These are phyloP conservation scores for Krasilnikovozyma curviuscula DNA, from an alignment of 768 basidiomycete species.

Conservation along the genomic window DNA sequence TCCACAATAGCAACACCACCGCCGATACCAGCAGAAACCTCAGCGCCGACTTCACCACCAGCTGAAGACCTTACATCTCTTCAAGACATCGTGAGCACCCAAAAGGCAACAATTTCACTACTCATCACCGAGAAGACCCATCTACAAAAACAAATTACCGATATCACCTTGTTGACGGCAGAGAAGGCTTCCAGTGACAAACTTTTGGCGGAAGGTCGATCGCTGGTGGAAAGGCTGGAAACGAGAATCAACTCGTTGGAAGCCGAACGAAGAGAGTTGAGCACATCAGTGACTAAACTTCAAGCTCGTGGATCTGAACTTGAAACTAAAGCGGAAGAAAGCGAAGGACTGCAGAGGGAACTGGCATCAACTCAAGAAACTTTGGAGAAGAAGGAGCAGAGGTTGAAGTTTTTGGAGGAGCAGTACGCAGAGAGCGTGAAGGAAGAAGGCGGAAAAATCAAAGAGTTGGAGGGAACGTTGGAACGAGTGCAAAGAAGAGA, in stretches of 20 bases:
- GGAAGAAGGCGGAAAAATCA: conserved; percentile 7
- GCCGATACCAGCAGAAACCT: neutral
- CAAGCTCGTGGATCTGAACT: neutral
- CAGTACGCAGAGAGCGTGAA: neutral
- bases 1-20: neutral
- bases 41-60: too few relatives aligned
- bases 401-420: neutral
- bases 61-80: conserved; percentile 10
- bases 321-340: conserved; percentile 2
- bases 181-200: conserved; percentile 1
- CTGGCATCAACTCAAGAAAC: neutral
- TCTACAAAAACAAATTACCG: conserved; percentile 36
- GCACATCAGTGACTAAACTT: conserved; percentile 1
- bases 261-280: conserved; percentile 4
- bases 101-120: conserved; percentile 54
- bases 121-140: conserved; percentile 54
- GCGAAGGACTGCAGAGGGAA: neutral
- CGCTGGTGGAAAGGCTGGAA: neutral
- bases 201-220: conserved; percentile 3
- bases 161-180: conserved; percentile 30
- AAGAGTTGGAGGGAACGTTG: conserved; percentile 7
- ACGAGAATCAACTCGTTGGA: conserved; percentile 1
- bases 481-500: conserved; percentile 4
- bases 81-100: conserved; percentile 18
- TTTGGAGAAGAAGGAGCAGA: neutral